Percentiles rank a stretch among this genome's conserved stretches.
These are phyloP conservation scores for Fragaria iinumae DNA, from an alignment of 306 rosid species.

Conservation along the genomic window DNA sequence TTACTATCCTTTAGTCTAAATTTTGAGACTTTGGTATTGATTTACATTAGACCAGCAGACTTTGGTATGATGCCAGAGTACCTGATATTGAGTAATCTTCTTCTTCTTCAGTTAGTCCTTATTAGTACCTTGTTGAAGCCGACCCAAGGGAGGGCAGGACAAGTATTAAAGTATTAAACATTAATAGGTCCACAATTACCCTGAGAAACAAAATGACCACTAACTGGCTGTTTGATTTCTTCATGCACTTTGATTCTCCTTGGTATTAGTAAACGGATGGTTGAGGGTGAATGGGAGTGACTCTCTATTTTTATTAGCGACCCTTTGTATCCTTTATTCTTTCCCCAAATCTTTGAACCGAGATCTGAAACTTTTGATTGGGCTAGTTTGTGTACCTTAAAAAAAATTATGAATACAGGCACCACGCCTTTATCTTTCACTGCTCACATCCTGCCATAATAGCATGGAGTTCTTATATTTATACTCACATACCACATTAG, in stretches of 20 bases:
- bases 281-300: not conserved
- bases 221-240: not conserved
- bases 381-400: not conserved
- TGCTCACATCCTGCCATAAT: not conserved
- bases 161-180: too few relatives aligned
- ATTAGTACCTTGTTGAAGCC: too few relatives aligned
- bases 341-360: not conserved
- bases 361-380: not conserved
- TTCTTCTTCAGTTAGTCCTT: too few relatives aligned
- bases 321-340: not conserved
- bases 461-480: not conserved
- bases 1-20: too few relatives aligned
- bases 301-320: not conserved
- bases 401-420: not conserved
- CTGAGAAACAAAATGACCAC: too few relatives aligned
- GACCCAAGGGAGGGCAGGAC: too few relatives aligned
- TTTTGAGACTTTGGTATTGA: too few relatives aligned
- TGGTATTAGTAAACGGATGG: not conserved
- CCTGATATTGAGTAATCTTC: too few relatives aligned
- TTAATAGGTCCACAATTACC: too few relatives aligned
- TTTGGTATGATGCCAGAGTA: too few relatives aligned
- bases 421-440: not conserved
- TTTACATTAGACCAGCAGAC: not conserved
- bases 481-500: not conserved
- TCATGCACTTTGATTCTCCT: not conserved